Evolutionary conservation across 1,284 basidiomycete species (phyloP), one percentile per base, ranked within the genome.

Genomic region (Quambalaria eucalypti): DNA sequence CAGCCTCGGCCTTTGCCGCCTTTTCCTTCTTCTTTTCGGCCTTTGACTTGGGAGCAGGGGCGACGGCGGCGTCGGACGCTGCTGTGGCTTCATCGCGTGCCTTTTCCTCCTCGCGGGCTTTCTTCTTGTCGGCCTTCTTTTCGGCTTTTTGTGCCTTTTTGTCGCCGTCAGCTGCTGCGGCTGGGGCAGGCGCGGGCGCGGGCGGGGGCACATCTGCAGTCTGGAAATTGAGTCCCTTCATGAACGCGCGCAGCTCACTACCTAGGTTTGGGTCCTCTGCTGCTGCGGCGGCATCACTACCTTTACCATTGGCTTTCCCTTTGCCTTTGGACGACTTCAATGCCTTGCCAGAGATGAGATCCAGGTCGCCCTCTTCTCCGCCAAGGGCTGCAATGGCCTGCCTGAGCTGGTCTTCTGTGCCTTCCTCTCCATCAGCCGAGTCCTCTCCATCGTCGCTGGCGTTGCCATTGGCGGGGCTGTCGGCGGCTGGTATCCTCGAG

Each of bases 91-190:
- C 25, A 56, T 60, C 2, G 57, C 52, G 29, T 57, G 51, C 33
- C 55, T 19, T 21, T 25, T 48, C 5, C 38, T 52, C 21, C 14
- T 48, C 42, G 2, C 29, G 5, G 44, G 26, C 25, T 4, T 6
- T 82, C 81, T 8, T 12, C 6, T n/a, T 10, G 12, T 26, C 38
- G 21, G 36, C 51, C 46, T 10, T 52, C 44, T 23, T 52, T 23
- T 50, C 36, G 3, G 40, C 51, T n/a, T 51, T 29, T n/a, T n/a
- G n/a, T 12, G 19, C 38, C 14, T 49, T 6, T 28, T 19, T 51
- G 2, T 26, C 38, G 21, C 8, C 21, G 23, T 50, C 19, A 8
- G 14, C n/a, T 54, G 16, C 16, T 51, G 30, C 21, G n/a, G n/a
- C n/a, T n/a, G n/a, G n/a, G n/a, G n/a, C n/a, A n/a, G n/a, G n/a